phyloP scores from a whole-genome alignment of 2,329 filamentous ascomycete genomes.

The Verticillium tricorpus region DNA sequence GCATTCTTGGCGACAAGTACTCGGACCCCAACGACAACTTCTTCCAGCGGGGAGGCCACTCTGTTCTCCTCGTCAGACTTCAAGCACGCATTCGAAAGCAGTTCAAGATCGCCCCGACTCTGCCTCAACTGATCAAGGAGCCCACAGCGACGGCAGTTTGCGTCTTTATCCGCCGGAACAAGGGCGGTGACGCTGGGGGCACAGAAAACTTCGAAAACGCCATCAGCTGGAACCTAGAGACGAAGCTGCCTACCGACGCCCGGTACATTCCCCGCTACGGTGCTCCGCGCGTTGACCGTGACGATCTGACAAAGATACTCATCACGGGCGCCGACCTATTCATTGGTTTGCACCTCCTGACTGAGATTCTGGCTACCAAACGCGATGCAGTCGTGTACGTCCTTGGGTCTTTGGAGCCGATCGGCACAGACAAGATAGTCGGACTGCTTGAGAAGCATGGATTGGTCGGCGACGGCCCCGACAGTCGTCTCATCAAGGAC shows the following conservation, averaged over 20 bases:
- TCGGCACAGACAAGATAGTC: constrained; percentile 8
- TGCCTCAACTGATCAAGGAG: constrained; percentile 18
- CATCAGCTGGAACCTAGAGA: constrained; percentile 18
- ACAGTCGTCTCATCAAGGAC: constrained; percentile 6
- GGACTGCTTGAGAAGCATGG: constrained; percentile 14
- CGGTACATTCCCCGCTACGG: constrained; percentile 18
- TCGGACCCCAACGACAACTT: constrained; percentile 13
- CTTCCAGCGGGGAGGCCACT: constrained; percentile 20
- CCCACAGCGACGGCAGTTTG: constrained; percentile 18
- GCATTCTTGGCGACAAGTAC: constrained; percentile 9
- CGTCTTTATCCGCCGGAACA: constrained; percentile 14
- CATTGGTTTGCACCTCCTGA: constrained; percentile 15
- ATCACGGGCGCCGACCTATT: constrained; percentile 17
- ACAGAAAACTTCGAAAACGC: constrained; percentile 15
- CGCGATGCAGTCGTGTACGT: constrained; percentile 10
- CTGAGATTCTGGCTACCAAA: constrained; percentile 14
- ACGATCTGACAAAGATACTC: constrained; percentile 12
- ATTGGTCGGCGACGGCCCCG: constrained; percentile 6
- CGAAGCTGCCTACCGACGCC: constrained; percentile 18
- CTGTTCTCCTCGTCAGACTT: constrained; percentile 18
- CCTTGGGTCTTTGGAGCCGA: constrained; percentile 14
- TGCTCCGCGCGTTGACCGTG: constrained; percentile 11
- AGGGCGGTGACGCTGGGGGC: constrained; percentile 12
- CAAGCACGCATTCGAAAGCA: constrained; percentile 19
- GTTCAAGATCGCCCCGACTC: constrained; percentile 18